Conservation (phyloP, 2,329 filamentous ascomycete species). For the Colletotrichum chlorophyti region DNA sequence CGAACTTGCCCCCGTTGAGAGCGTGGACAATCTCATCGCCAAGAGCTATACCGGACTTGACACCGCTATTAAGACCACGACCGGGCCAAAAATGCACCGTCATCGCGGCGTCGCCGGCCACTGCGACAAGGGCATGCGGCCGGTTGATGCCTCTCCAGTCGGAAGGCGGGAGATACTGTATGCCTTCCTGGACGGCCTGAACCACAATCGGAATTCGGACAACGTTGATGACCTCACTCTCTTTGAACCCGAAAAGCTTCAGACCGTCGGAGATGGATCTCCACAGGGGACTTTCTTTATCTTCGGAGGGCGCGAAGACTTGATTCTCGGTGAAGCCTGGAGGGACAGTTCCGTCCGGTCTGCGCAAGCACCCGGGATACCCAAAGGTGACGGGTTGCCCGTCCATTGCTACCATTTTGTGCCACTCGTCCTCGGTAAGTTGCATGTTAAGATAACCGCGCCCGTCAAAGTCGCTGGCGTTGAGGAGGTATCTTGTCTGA, state of each 20-base stretch:
- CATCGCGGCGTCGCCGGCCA: constrained; percentile 44
- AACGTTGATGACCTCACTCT: constrained; percentile 43
- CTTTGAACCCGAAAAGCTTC: constrained; percentile 45
- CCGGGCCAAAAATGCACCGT: constrained; percentile 46
- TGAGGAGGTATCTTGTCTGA: constrained; percentile 44
- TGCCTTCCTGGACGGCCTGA: constrained; percentile 40
- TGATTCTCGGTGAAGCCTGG: constrained; percentile 38
- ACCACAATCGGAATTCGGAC: constrained; percentile 45
- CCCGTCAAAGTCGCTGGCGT: constrained; percentile 42
- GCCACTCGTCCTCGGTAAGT: constrained; percentile 43
- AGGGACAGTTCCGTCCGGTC: constrained; percentile 36
- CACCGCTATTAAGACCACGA: constrained; percentile 43
- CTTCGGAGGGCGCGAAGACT: constrained; percentile 41
- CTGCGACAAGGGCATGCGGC: constrained; percentile 40
- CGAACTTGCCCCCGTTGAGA: constrained; percentile 37
- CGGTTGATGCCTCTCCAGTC: constrained; percentile 35
- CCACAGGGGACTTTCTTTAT: constrained; percentile 38
- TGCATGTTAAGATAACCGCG: constrained; percentile 45
- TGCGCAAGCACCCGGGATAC: constrained; percentile 38
- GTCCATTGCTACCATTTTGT: constrained; percentile 40
- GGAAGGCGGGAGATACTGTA: constrained; percentile 35
- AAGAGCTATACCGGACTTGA: constrained; percentile 43
- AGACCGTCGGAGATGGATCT: constrained; percentile 42
- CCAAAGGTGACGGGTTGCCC: constrained; percentile 42
- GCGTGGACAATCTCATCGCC: constrained; percentile 44